Base-by-base conservation (phyloP, 371 early-diverging fungal species). In the Lichtheimia hyalospora region DNA sequence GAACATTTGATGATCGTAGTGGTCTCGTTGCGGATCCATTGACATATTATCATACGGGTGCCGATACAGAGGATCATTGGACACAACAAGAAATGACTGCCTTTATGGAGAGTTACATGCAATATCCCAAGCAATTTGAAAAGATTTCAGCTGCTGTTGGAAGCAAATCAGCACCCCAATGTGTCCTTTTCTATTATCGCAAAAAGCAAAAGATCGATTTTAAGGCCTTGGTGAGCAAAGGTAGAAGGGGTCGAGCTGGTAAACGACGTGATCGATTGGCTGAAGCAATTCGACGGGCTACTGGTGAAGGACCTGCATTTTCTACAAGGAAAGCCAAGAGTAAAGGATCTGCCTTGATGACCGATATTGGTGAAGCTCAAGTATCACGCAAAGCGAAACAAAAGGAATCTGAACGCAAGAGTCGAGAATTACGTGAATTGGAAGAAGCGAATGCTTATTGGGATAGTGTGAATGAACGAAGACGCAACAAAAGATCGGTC, bases 111-210 rank as follows among this genome's bases (percentile, higher is more conserved):
- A 83, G 85, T 10, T 90, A 94, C 52, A 81, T 92, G 62, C 81
- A 83, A 57, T 89, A 87, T 61, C 96, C 96, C 0, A 97, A 97
- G 67, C 89, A 92, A 69, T 97, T 97, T 73, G 89, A 87, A 21
- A 91, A 90, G 69, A 95, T 97, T 54, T 84, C 96, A 0, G 70
- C 77, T 5, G 81, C 79, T 12, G 61, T 97, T n/a, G 83, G 82
- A 16, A 78, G 82, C 61, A 97, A 97, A 75, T 85, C 89, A 0
- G 84, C 90, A 7, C 75, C 85, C 18, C 94, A 95, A 60, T 95
- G 95, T 64, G 93, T 96, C 5, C 65, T 90, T 39, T 93, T 93
- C 52, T 97, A 95, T 68, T 97, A 97, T 70, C 90, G 94, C 23
- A 92, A 93, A 61, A 95, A 96, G 77, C 85, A 84, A 51, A 88